A percentile compares a stretch with the other conserved stretches of the same genome.
Evolutionary conservation across 768 basidiomycete species (phyloP).

Genomic region (Naganishia friedmannii): DNA sequence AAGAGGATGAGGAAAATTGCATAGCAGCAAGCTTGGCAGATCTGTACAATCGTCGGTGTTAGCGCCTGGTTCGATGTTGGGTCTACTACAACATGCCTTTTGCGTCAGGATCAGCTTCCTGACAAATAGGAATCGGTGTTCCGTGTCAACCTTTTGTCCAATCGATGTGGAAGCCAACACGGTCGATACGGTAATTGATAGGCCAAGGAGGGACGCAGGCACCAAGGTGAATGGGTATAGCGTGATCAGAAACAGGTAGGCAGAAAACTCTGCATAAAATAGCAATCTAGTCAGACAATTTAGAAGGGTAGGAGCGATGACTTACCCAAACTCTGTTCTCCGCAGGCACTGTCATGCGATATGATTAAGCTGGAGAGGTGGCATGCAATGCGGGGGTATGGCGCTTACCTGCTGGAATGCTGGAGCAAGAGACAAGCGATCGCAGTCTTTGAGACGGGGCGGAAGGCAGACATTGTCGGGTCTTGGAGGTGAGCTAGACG

Average conservation of each 20-base stretch:
- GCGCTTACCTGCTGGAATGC: slow-evolving; percentile 27
- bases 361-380: background rate
- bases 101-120: slow-evolving; percentile 39
- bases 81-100: slow-evolving; percentile 37
- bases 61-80: too few relatives aligned
- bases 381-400: too few relatives aligned
- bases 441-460: slow-evolving; percentile 2
- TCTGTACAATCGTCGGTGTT: slow-evolving; percentile 9
- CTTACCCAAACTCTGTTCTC: slow-evolving; percentile 27
- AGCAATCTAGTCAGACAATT: too few relatives aligned
- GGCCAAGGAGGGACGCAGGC: slow-evolving; percentile 47
- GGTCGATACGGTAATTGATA: slow-evolving; percentile 39
- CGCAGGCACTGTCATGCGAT: slow-evolving; percentile 22
- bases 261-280: slow-evolving; percentile 31
- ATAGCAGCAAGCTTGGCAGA: slow-evolving; percentile 26
- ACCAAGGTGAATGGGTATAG: slow-evolving; percentile 47
- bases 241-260: slow-evolving; percentile 41
- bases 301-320: background rate
- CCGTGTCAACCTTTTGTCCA: slow-evolving; percentile 45
- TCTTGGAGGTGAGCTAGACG: too few relatives aligned
- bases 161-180: slow-evolving; percentile 42
- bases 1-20: slow-evolving; percentile 24
- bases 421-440: slow-evolving; percentile 20
- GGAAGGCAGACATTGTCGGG: too few relatives aligned
- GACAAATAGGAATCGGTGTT: slow-evolving; percentile 38